phyloP scores from a whole-genome alignment of 192 early-diverging fungal species.

The Coemansia sp. region DNA sequence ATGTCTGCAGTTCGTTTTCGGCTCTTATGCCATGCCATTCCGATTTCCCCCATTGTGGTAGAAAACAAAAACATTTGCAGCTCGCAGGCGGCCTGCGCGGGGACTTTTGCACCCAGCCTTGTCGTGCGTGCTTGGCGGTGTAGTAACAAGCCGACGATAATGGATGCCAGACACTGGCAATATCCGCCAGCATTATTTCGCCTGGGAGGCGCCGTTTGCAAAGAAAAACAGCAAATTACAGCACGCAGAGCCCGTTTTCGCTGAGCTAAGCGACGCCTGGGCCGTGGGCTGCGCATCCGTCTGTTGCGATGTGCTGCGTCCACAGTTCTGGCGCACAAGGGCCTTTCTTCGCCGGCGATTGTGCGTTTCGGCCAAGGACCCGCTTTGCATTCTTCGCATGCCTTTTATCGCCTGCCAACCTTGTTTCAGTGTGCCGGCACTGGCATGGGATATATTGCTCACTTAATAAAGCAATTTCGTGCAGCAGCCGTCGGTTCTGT shows the following conservation, averaged over 20 bases:
- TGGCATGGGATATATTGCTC: neutral
- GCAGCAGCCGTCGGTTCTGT: neutral
- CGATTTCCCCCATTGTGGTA: neutral
- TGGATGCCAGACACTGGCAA: no score
- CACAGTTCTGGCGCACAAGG: neutral
- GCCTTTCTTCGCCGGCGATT: no score
- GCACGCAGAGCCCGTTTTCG: neutral
- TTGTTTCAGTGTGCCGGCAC: neutral
- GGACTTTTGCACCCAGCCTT: neutral
- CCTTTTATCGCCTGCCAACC: no score
- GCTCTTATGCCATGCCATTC: neutral
- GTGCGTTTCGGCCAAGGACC: no score
- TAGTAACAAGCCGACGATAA: neutral
- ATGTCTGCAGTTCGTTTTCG: neutral
- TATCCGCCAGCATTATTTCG: no score
- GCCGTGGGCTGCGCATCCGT: neutral
- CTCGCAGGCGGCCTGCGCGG: neutral
- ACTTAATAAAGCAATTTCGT: neutral
- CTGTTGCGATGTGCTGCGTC: neutral
- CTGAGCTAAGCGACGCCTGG: neutral
- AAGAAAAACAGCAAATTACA: neutral
- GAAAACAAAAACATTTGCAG: constrained; percentile 1
- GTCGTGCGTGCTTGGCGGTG: constrained; percentile 1
- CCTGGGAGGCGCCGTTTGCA: neutral
- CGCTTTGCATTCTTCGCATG: no score